These are phyloP conservation scores for Nitzschia putrida DNA, from an alignment of 108 stramenopile species.

Conservation along the genomic window DNA sequence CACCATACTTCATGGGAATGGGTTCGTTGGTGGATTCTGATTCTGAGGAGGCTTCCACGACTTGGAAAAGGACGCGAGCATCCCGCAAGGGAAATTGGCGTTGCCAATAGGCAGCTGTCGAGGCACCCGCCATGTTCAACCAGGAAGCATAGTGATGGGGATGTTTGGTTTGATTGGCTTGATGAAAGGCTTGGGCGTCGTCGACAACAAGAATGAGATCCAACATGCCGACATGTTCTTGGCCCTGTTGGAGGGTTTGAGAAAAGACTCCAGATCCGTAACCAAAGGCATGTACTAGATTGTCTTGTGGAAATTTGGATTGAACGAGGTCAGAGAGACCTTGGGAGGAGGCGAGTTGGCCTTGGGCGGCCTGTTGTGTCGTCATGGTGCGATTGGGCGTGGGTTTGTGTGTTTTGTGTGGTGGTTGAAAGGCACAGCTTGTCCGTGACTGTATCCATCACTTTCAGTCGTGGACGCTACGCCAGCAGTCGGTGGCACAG, in stretches of 20 bases:
- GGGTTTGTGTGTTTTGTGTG: no score
- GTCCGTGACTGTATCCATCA: no score
- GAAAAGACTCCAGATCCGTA: slow-evolving; percentile 85
- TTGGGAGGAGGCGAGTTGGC: neutral
- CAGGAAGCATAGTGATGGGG: slow-evolving; percentile 68
- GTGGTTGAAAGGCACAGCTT: no score
- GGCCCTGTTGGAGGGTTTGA: slow-evolving; percentile 39
- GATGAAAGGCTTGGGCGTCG: slow-evolving; percentile 61
- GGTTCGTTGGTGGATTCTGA: neutral
- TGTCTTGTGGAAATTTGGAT: slow-evolving; percentile 52
- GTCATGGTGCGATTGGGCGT: no score
- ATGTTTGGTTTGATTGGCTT: slow-evolving; percentile 54
- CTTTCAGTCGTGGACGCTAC: no score
- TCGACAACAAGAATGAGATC: slow-evolving; percentile 75
- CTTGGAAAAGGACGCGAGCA: slow-evolving; percentile 43
- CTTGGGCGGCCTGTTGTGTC: no score
- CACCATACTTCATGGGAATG: slow-evolving; percentile 72
- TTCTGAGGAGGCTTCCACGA: slow-evolving; percentile 4
- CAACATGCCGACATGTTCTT: slow-evolving; percentile 48
- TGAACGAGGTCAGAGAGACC: slow-evolving; percentile 4
- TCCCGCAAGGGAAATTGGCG: slow-evolving; percentile 21
- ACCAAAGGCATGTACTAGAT: slow-evolving; percentile 72
- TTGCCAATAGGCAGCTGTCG: slow-evolving; percentile 23
- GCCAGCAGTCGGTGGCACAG: no score
- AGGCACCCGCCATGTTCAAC: slow-evolving; percentile 17